Base-by-base conservation (phyloP, 148 eudicot species). In the Camellia lanceoleosa region DNA sequence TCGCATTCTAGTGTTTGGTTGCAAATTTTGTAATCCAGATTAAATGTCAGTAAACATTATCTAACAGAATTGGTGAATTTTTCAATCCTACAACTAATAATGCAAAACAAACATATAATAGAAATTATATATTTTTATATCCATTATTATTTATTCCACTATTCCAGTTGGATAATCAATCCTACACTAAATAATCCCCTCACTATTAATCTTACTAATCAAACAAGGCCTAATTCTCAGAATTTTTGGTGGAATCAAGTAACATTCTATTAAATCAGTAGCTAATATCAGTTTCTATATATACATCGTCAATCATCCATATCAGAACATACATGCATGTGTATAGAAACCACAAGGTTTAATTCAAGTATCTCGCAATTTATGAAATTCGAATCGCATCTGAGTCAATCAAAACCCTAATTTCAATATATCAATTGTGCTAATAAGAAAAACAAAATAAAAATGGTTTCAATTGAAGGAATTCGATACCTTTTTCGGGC, bases 351-450 rank as follows among this genome's bases (percentile, higher is more conserved):
- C 56, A 46, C 38, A 47, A 44, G 0, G 9, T 15, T 15, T 47
- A 55, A n/a, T 47, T n/a, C 38, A 18, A 70, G 73, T 44, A 23
- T n/a, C 55, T n/a, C 13, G 16, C 13, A 46, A n/a, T 18, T 69
- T 69, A n/a, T 18, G 30, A 23, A 47, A 69, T 69, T 69, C 46
- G 55, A 44, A 18, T 69, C n/a, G 3, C 51, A 9, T 18, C 9
- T 16, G 51, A 68, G 20, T 68, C 51, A 68, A 69, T 8, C 10
- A 19, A 69, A 69, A 69, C 73, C 73, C 73, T 69, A 69, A 69
- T 23, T 3, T 7, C 23, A 69, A 18, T 69, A 23, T 5, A 69
- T 69, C 23, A 46, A 18, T 8, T 69, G 62, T 69, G 19, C 18
- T 30, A 30, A 46, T 4, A 70, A 20, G 5, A 12, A 42, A 15